These are phyloP conservation scores for Acmispon strigosus DNA, from an alignment of 306 rosid species.

Conservation along the genomic window DNA sequence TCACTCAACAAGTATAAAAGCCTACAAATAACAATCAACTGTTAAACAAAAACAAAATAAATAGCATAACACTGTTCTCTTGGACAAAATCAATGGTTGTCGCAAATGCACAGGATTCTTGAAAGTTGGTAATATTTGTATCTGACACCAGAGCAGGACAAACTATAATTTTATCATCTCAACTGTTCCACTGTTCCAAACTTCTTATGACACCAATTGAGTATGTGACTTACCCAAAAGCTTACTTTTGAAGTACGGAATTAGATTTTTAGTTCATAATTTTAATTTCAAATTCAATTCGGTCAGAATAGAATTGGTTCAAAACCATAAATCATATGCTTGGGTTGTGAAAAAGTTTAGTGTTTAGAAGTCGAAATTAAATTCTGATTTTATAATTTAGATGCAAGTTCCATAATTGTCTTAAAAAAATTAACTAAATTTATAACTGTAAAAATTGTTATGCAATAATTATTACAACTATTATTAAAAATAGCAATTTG, in stretches of 20 bases:
- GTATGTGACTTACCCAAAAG: neutral
- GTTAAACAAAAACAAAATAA: no score
- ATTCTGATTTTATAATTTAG: neutral
- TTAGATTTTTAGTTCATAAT: neutral
- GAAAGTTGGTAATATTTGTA: no score
- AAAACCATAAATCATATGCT: neutral
- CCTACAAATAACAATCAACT: no score
- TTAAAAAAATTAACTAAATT: neutral
- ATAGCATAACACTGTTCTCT: no score
- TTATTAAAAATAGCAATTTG: neutral
- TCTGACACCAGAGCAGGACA: neutral
- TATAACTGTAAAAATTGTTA: no score
- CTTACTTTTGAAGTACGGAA: neutral
- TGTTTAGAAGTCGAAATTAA: neutral
- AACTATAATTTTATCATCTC: slow-evolving; percentile 1
- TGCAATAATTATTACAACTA: no score
- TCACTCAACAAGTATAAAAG: no score
- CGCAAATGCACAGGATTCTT: no score
- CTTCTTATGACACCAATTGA: neutral
- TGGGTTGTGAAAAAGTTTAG: neutral
- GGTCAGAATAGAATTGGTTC: neutral
- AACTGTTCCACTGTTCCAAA: neutral
- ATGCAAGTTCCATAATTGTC: neutral
- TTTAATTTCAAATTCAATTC: neutral
- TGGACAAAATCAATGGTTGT: no score